A percentile compares a stretch with the other conserved stretches of the same genome.
phyloP scores from a whole-genome alignment of 805 yeast genomes.

The Metahyphopichia silvanorum region DNA sequence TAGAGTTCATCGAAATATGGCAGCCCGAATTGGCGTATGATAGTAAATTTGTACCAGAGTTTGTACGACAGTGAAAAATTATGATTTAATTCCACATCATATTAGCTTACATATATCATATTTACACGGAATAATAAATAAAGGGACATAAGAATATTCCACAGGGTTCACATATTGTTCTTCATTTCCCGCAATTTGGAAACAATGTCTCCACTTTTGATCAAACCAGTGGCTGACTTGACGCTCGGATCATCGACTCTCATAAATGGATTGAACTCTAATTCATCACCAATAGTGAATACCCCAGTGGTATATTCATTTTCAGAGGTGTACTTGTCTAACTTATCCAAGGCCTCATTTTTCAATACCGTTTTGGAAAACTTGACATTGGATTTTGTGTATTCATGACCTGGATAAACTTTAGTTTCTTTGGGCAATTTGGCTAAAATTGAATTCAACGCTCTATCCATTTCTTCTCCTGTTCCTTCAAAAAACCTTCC shows the following conservation, averaged over 20 bases:
- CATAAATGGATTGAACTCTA: slow-evolving; percentile 86
- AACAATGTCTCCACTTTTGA: slow-evolving; percentile 59
- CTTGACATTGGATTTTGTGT: slow-evolving; percentile 75
- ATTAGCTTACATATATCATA: too few relatives aligned
- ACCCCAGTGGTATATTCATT: slow-evolving; percentile 81
- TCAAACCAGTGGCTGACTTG: slow-evolving; percentile 56
- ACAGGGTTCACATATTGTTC: slow-evolving; percentile 45
- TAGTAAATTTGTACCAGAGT: slow-evolving; percentile 53
- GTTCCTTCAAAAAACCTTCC: slow-evolving; percentile 96
- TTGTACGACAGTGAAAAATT: slow-evolving; percentile 41
- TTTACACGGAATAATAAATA: too few relatives aligned
- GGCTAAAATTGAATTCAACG: slow-evolving; percentile 60
- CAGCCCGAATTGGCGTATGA: slow-evolving; percentile 56
- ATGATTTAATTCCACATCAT: neutral
- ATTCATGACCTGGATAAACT: slow-evolving; percentile 95
- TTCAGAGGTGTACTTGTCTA: slow-evolving; percentile 47
- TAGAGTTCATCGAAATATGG: slow-evolving; percentile 85
- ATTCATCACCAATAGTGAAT: slow-evolving; percentile 83
- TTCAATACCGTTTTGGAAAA: slow-evolving; percentile 68
- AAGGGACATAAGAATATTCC: too few relatives aligned
- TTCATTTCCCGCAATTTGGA: slow-evolving; percentile 70
- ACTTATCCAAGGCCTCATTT: slow-evolving; percentile 49
- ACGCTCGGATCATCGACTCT: slow-evolving; percentile 65
- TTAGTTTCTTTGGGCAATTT: slow-evolving; percentile 63
- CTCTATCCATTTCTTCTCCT: slow-evolving; percentile 72